Evolutionary conservation across 2,329 filamentous ascomycete genomes (phyloP).

Genomic region (Conoideocrella luteorostrata): DNA sequence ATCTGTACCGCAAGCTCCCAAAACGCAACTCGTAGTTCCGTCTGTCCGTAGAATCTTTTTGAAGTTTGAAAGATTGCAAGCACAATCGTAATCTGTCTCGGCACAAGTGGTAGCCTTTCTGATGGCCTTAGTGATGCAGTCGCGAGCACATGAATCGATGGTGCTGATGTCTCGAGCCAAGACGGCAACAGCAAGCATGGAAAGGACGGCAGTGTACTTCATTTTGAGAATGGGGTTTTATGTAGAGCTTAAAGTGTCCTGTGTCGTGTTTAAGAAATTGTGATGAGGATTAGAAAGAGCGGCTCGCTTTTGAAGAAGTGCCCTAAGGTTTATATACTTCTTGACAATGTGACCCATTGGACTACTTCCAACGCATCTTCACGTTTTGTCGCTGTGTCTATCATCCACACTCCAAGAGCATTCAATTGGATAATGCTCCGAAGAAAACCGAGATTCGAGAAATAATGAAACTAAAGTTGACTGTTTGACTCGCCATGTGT

Average conservation of each 20-base stretch:
- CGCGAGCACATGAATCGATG: background rate
- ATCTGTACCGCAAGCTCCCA: background rate
- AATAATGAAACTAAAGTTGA: too few relatives aligned
- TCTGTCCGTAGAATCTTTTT: background rate
- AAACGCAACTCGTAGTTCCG: background rate
- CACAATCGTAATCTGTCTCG: background rate
- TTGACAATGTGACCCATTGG: too few relatives aligned
- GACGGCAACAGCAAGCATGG: background rate
- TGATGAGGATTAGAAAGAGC: background rate
- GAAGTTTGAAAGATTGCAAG: background rate
- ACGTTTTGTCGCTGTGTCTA: background rate
- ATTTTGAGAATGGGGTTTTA: background rate
- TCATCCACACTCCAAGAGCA: too few relatives aligned
- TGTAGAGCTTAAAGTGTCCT: too few relatives aligned
- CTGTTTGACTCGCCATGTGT: too few relatives aligned
- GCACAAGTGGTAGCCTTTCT: background rate
- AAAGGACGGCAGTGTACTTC: slow-evolving; percentile 1
- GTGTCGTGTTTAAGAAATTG: too few relatives aligned
- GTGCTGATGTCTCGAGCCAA: background rate
- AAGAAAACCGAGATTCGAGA: too few relatives aligned
- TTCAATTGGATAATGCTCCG: too few relatives aligned
- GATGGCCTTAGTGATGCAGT: background rate
- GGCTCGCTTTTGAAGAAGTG: background rate
- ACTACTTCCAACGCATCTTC: background rate
- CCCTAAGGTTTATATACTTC: background rate